Conservation (phyloP, 257 asterid species). For the Nicotiana tomentosiformis region DNA sequence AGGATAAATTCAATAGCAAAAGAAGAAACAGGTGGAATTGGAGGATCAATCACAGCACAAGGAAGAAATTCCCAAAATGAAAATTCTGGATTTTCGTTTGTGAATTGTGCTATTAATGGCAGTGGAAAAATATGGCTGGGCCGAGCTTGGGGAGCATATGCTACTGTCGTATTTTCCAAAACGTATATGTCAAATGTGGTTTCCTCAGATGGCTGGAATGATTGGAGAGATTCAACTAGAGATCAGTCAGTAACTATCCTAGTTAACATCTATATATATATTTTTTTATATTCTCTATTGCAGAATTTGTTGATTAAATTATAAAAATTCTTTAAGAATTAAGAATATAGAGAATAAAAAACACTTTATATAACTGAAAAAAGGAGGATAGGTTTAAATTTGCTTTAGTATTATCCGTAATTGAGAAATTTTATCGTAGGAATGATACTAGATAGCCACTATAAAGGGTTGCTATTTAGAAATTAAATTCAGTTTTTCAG, state of each 20-base stretch:
- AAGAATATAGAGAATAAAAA: too few relatives aligned
- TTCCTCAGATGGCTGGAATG: conserved; percentile 74
- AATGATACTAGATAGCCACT: too few relatives aligned
- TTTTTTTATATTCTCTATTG: too few relatives aligned
- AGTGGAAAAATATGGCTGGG: conserved; percentile 84
- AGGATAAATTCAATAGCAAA: conserved; percentile 56
- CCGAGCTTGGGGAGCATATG: conserved; percentile 78
- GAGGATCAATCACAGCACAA: conserved; percentile 80
- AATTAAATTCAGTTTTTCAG: too few relatives aligned
- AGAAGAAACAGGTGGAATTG: conserved; percentile 26
- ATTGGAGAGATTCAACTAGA: conserved; percentile 64
- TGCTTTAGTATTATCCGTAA: too few relatives aligned
- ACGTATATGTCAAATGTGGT: conserved; percentile 65
- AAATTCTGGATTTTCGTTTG: conserved; percentile 67
- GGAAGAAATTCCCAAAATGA: conserved; percentile 45
- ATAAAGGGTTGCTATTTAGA: too few relatives aligned
- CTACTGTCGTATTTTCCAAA: conserved; percentile 54
- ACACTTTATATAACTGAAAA: too few relatives aligned
- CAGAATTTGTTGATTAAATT: too few relatives aligned
- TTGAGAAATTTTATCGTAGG: too few relatives aligned
- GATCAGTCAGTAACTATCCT: conserved; percentile 43
- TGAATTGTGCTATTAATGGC: conserved; percentile 57
- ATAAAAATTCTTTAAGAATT: too few relatives aligned
- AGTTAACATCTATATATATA: too few relatives aligned
- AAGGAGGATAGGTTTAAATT: too few relatives aligned